Percentiles rank a stretch among this genome's conserved stretches.
These are phyloP conservation scores for Aspergillus ustus DNA, from an alignment of 2,329 filamentous ascomycete species.

Conservation along the genomic window DNA sequence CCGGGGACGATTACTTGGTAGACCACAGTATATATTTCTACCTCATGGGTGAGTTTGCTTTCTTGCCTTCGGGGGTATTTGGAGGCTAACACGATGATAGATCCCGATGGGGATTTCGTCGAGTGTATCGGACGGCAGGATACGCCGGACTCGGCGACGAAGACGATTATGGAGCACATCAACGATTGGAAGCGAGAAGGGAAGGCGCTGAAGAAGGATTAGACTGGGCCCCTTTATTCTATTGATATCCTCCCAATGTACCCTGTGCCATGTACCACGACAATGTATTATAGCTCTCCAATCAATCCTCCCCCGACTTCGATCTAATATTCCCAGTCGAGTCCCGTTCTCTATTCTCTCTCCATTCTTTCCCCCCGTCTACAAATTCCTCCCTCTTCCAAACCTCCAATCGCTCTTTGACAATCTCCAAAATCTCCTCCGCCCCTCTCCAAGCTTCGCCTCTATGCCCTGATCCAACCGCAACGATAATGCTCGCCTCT, in stretches of 20 bases:
- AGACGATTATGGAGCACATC: constrained; percentile 84
- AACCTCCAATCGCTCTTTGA: constrained; percentile 87
- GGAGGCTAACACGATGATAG: constrained; percentile 46
- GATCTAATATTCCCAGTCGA: constrained; percentile 45
- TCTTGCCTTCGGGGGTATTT: background rate
- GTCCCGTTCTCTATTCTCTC: constrained; percentile 79
- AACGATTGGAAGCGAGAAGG: constrained; percentile 69
- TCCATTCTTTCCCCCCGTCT: constrained; percentile 76
- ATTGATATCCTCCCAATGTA: constrained; percentile 33
- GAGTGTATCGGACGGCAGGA: constrained; percentile 96
- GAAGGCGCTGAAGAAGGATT: constrained; percentile 55
- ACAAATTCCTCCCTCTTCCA: constrained; percentile 93
- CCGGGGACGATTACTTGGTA: constrained; percentile 94
- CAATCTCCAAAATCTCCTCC: constrained; percentile 85
- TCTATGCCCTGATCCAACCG: constrained; percentile 81
- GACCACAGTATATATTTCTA: constrained; percentile 99
- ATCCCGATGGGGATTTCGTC: constrained; percentile 96
- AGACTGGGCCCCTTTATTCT: constrained; percentile 24
- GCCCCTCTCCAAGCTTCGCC: constrained; percentile 84
- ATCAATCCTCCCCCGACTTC: constrained; percentile 5
- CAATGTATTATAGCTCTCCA: constrained; percentile 9
- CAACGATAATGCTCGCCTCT: constrained; percentile 92
- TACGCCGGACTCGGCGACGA: constrained; percentile 82
- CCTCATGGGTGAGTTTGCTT: constrained; percentile 72
- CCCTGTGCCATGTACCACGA: background rate